phyloP scores from a whole-genome alignment of 345 rosid species.

The Euphorbia lathyris region DNA sequence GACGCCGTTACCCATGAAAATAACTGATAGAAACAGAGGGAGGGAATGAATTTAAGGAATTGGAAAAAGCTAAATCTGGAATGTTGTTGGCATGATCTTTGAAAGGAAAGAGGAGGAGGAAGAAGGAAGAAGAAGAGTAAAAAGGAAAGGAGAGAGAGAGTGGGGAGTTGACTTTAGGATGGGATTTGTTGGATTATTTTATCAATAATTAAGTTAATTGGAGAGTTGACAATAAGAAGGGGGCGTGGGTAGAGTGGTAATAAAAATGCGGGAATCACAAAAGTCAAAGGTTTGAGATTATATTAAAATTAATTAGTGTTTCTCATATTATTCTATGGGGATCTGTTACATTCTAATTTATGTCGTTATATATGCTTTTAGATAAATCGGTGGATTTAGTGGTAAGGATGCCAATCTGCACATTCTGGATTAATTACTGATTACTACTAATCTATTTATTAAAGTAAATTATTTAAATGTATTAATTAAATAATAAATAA shows the following conservation, averaged over 20 bases:
- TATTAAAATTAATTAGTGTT: not conserved
- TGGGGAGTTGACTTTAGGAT: conserved; percentile 61
- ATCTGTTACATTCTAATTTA: too few species aligned
- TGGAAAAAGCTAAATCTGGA: not conserved
- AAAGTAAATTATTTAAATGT: too few species aligned
- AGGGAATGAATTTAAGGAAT: not conserved
- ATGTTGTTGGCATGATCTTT: not conserved
- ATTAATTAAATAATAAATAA: too few species aligned
- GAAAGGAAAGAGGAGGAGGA: conserved; percentile 16
- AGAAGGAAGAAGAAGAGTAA: not conserved
- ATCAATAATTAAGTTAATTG: conserved; percentile 7
- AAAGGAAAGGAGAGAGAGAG: conserved; percentile 25
- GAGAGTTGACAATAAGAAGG: conserved; percentile 33
- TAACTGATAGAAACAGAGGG: too few species aligned
- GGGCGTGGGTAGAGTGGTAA: not conserved
- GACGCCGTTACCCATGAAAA: conserved; percentile 78
- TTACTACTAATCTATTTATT: too few species aligned
- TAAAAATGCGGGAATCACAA: conserved; percentile 11
- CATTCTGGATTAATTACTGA: too few species aligned
- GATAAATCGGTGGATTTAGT: too few species aligned
- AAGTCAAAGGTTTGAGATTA: conserved; percentile 26
- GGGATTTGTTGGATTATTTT: conserved; percentile 17
- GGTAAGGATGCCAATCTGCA: too few species aligned
- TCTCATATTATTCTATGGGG: not conserved
- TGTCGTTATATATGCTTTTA: too few species aligned